Conservation (phyloP, 1,284 basidiomycete species). For the Apiotrichum mycotoxinovorans region DNA sequence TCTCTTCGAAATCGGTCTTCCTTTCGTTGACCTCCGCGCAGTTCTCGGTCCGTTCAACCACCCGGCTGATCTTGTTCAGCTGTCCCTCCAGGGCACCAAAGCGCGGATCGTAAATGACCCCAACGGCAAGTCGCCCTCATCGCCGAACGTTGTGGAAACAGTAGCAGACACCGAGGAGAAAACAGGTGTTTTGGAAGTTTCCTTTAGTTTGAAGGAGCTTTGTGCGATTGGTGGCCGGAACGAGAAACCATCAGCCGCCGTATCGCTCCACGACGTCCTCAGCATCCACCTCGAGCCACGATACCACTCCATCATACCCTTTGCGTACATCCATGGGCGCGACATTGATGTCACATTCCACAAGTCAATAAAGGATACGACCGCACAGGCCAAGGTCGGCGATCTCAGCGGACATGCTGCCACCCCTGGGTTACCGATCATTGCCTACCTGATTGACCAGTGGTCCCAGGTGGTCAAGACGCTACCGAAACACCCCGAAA, state of each 20-base stretch:
- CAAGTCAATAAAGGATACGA: not conserved
- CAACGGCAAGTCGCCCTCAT: not conserved
- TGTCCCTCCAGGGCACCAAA: not conserved
- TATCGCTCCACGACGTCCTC: slow-evolving; percentile 15
- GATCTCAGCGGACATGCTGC: slow-evolving; percentile 14
- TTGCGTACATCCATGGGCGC: not conserved
- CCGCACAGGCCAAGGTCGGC: slow-evolving; percentile 11
- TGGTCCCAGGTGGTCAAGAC: slow-evolving; percentile 18
- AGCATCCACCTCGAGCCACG: not conserved
- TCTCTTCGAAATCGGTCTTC: slow-evolving; percentile 13
- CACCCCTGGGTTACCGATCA: slow-evolving; percentile 18
- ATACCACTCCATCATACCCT: slow-evolving; percentile 4
- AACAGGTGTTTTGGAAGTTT: not conserved
- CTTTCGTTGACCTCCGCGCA: slow-evolving; percentile 11
- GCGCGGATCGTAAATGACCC: slow-evolving; percentile 10
- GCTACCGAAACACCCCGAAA: not conserved
- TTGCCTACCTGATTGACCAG: slow-evolving; percentile 12
- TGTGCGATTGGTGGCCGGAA: not conserved
- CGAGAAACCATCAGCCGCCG: not conserved
- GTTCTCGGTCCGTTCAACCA: slow-evolving; percentile 6
- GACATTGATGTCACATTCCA: slow-evolving; percentile 5
- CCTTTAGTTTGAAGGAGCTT: not conserved
- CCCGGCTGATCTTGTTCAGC: slow-evolving; percentile 4
- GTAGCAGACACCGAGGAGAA: not conserved
- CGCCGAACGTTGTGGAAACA: not conserved